Evolutionary conservation across 495 filamentous ascomycete genomes (phyloP).

Genomic region (Penicillium angulare): DNA sequence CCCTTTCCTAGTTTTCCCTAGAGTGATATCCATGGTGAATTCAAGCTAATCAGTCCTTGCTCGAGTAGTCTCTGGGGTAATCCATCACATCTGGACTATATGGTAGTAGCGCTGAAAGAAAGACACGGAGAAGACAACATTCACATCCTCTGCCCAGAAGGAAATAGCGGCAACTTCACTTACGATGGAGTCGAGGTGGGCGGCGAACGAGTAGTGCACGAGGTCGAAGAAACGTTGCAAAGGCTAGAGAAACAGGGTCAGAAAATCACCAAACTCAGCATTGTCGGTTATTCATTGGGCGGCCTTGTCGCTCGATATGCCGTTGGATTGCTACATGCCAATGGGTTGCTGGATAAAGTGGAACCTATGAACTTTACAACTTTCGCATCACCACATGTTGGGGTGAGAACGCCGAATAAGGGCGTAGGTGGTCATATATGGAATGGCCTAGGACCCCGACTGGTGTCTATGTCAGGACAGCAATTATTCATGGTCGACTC

Average conservation of each 20-base stretch:
- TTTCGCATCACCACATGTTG: constrained; percentile 88
- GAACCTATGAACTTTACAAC: constrained; percentile 91
- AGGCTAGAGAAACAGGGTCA: constrained; percentile 62
- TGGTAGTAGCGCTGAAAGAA: constrained; percentile 66
- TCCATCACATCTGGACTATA: constrained; percentile 72
- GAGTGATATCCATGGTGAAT: constrained; percentile 1
- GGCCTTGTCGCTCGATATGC: constrained; percentile 86
- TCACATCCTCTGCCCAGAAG: constrained; percentile 72
- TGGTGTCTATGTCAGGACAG: constrained; percentile 74
- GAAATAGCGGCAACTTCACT: constrained; percentile 79
- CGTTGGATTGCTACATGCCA: constrained; percentile 77
- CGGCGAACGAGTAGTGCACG: constrained; percentile 81
- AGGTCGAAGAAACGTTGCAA: constrained; percentile 81
- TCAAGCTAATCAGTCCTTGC: constrained; percentile 3
- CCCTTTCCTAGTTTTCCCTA: constrained; percentile 3
- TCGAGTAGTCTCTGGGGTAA: constrained; percentile 81
- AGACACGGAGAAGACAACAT: constrained; percentile 62
- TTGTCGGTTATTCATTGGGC: constrained; percentile 88
- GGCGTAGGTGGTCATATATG: constrained; percentile 67
- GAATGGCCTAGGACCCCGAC: constrained; percentile 77
- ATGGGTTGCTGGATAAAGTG: constrained; percentile 73
- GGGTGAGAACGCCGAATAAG: constrained; percentile 70
- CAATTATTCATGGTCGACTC: constrained; percentile 86
- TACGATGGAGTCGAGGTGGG: constrained; percentile 94
- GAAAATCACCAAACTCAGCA: constrained; percentile 74